Base-by-base conservation (phyloP, 805 yeast species). In the Tetrapisispora iriomotensis region DNA sequence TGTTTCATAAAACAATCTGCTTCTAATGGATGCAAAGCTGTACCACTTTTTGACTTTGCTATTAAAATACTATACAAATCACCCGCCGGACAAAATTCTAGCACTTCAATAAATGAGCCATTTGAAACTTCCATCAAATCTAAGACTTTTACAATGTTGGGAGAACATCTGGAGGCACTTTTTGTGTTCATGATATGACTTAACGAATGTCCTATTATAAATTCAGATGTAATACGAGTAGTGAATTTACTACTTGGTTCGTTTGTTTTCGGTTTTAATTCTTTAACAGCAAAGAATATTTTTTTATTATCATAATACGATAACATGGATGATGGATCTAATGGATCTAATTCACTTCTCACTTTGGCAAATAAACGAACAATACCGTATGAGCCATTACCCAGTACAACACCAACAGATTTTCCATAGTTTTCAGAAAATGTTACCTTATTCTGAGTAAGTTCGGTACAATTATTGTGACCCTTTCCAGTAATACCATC, bases 311-410 rank as follows among this genome's bases (percentile, higher is more conserved):
- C 92, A 1, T 83, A 76, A 59, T 85, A 96, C 36, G 72, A 72
- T 64, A 84, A 49, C 19, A 46, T 46, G n/a, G 44, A 46, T 9
- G 15, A 13, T 6, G 6, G 22, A 15, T 14, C 12, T 5, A 7
- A 3, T 3, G 38, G 29, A n/a, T 33, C 36, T 6, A n/a, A 9
- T 8, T 33, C 36, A 6, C 44, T 42, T 13, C 39, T 31, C 3
- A 46, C 44, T 39, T 87, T 60, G 80, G 95, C 26, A 82, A 96
- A 46, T 79, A 71, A 53, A 43, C 95, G 73, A 18, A 90, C 97
- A 49, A 85, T 94, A 42, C 98, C 98, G 65, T 90, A 92, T 0
- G 98, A 94, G 38, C 97, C 98, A 60, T 90, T 88, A 19, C 97
- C 98, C 2, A 39, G 21, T 41, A 77, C 71, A 22, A 71, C 61